A percentile compares a stretch with the other conserved stretches of the same genome.
These are phyloP conservation scores for Fusarium sp. DNA, from an alignment of 2,329 filamentous ascomycete species.

Conservation along the genomic window DNA sequence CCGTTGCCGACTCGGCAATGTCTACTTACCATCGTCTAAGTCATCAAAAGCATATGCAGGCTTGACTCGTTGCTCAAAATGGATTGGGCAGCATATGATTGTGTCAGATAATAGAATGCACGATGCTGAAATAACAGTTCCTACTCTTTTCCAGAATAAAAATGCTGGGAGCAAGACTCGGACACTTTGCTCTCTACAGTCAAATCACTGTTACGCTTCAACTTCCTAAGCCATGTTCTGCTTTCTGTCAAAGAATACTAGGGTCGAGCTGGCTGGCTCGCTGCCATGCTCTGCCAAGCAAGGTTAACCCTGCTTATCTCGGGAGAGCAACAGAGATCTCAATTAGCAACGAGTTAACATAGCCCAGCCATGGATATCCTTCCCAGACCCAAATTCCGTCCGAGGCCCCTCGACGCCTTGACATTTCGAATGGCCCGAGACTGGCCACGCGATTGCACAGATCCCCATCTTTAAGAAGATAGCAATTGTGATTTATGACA, in stretches of 20 bases:
- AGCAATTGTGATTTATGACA: neutral
- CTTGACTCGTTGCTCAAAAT: neutral
- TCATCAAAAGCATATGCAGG: neutral
- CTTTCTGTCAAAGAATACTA: neutral
- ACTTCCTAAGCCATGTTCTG: neutral
- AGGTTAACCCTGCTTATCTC: slow-evolving; percentile 10
- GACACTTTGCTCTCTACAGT: neutral
- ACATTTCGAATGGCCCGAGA: neutral
- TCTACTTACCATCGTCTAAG: neutral
- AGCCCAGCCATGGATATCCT: neutral
- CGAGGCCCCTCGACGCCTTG: neutral
- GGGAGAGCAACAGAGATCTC: neutral
- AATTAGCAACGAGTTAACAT: neutral
- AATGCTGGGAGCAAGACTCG: neutral
- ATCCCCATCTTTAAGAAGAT: neutral
- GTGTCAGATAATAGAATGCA: neutral
- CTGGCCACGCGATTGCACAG: neutral
- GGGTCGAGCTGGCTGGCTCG: neutral
- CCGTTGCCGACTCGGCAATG: neutral
- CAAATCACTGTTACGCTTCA: neutral
- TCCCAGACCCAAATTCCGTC: neutral
- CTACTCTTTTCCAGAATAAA: neutral
- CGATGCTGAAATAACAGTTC: neutral
- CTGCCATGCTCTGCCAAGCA: neutral
- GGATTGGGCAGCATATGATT: neutral